Percentiles rank a stretch among this genome's conserved stretches.
Evolutionary conservation across 495 filamentous ascomycete species (phyloP).

Genomic region (Bombardia bombarda): DNA sequence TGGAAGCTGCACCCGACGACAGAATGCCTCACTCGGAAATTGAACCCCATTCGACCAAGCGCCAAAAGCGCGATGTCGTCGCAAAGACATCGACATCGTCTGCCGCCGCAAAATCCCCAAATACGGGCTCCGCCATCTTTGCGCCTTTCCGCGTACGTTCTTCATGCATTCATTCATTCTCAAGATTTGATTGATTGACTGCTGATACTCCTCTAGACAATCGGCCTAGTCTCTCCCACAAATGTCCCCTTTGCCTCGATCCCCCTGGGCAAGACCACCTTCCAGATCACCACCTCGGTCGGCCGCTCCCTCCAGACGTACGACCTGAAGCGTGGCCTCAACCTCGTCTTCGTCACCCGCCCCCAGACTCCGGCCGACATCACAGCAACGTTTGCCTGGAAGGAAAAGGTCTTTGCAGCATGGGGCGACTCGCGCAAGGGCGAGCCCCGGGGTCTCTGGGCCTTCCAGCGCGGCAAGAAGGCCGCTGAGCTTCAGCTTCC

Average conservation of each 20-base stretch:
- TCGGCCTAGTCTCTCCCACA: conserved; percentile 89
- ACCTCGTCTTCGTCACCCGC: conserved; percentile 82
- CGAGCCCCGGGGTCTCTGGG: conserved; percentile 68
- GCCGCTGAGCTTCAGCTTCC: conserved; percentile 64
- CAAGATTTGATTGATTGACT: background rate
- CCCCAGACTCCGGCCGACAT: conserved; percentile 81
- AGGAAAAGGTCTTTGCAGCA: conserved; percentile 76
- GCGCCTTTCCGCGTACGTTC: conserved; percentile 77
- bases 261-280: conserved; percentile 85
- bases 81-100: conserved; percentile 25
- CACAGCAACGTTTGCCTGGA: conserved; percentile 82
- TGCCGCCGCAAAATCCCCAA: too few relatives aligned
- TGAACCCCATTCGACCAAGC: conserved; percentile 53
- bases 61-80: conserved; percentile 50
- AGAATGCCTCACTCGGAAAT: conserved; percentile 42
- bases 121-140: conserved; percentile 65
- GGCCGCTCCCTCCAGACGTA: conserved; percentile 89
- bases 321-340: conserved; percentile 79
- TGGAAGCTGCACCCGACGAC: conserved; percentile 6
- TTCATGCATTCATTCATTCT: conserved; percentile 3
- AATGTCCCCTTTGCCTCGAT: conserved; percentile 79
- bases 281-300: conserved; percentile 93
- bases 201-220: conserved; percentile 46
- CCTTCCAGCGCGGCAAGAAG: conserved; percentile 90
- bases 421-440: conserved; percentile 55